These are phyloP conservation scores for Hemisphaericaspora subhashii DNA, from an alignment of 1,139 yeast genomes.

Conservation along the genomic window DNA sequence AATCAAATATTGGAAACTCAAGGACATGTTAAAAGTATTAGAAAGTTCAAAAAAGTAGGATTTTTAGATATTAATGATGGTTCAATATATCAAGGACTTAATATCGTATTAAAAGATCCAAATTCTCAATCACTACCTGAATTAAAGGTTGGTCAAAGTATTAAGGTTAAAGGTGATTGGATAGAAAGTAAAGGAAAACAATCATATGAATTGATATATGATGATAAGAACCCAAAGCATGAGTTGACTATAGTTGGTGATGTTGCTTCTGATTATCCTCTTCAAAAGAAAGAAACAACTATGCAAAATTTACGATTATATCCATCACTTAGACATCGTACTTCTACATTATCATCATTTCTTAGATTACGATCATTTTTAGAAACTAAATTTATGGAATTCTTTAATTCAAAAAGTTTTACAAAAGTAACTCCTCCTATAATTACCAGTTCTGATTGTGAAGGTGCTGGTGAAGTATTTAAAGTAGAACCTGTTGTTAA, in stretches of 20 bases:
- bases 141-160: slow-evolving; percentile 44
- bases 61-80: slow-evolving; percentile 85
- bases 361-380: slow-evolving; percentile 71
- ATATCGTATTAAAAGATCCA: slow-evolving; percentile 52
- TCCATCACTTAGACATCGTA: slow-evolving; percentile 80
- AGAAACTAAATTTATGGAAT: slow-evolving; percentile 53
- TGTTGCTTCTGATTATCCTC: slow-evolving; percentile 67
- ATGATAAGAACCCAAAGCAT: slow-evolving; percentile 24
- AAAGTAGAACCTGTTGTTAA: slow-evolving; percentile 36
- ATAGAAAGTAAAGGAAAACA: slow-evolving; percentile 29
- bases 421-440: slow-evolving; percentile 83
- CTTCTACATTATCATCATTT: slow-evolving; percentile 62
- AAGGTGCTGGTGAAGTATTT: slow-evolving; percentile 96
- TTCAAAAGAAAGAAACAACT: slow-evolving; percentile 77
- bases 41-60: slow-evolving; percentile 72
- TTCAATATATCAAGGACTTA: slow-evolving; percentile 52
- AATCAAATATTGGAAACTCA: slow-evolving; percentile 22
- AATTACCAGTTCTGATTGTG: slow-evolving; percentile 89
- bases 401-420: slow-evolving; percentile 55
- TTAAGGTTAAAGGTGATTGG: slow-evolving; percentile 35
- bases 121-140: slow-evolving; percentile 42
- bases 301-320: slow-evolving; percentile 61
- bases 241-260: slow-evolving; percentile 42
- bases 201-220: slow-evolving; percentile 31
- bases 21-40: slow-evolving; percentile 78